These are phyloP conservation scores for Ricinus communis DNA, from an alignment of 345 rosid species.

Conservation along the genomic window DNA sequence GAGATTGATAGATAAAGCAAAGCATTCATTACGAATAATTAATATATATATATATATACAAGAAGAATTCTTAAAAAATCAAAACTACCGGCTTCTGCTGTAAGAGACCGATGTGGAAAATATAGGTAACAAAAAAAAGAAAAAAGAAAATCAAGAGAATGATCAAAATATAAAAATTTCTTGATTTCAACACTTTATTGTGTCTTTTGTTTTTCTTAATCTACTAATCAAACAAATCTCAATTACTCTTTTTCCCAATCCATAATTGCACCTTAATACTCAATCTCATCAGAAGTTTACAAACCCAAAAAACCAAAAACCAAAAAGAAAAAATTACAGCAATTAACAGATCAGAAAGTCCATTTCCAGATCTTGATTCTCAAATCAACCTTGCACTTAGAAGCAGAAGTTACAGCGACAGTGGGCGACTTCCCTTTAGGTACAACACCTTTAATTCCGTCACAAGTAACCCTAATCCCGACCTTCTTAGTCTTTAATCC, in stretches of 20 bases:
- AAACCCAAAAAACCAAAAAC: conserved; percentile 7
- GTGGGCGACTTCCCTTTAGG: conserved; percentile 76
- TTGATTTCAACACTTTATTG: conserved; percentile 13
- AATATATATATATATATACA: too few species aligned
- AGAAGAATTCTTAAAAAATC: too few species aligned
- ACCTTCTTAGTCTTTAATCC: conserved; percentile 68
- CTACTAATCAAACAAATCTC: conserved; percentile 4
- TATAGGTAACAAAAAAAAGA: too few species aligned
- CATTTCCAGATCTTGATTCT: conserved; percentile 90
- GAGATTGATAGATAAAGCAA: too few species aligned
- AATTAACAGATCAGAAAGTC: conserved; percentile 44
- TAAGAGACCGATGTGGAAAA: too few species aligned
- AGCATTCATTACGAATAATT: too few species aligned
- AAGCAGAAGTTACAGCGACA: conserved; percentile 45
- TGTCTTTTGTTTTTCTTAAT: background rate
- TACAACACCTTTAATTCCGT: conserved; percentile 54
- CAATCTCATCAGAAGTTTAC: conserved; percentile 29
- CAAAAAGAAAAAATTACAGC: background rate
- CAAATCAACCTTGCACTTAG: conserved; percentile 82
- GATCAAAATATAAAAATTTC: background rate
- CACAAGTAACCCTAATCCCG: conserved; percentile 71
- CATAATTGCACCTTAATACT: conserved; percentile 17
- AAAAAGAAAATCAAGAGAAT: too few species aligned
- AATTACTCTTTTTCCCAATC: conserved; percentile 8
- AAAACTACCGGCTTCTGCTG: too few species aligned